These are phyloP conservation scores for Aurifilum marmelostoma DNA, from an alignment of 2,329 filamentous ascomycete genomes.

Conservation along the genomic window DNA sequence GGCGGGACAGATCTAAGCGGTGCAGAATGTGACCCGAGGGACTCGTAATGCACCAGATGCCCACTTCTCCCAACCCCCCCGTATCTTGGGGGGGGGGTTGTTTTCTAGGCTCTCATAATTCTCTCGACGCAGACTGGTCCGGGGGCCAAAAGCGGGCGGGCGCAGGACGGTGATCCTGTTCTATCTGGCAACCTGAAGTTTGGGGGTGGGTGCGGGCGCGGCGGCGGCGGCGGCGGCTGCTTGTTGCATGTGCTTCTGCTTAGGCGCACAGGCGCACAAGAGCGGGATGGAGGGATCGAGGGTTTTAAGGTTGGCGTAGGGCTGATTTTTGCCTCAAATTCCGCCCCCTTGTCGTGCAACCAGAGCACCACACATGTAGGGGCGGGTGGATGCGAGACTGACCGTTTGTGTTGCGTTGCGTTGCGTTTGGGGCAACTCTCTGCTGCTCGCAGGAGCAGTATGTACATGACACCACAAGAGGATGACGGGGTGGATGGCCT, in stretches of 20 bases:
- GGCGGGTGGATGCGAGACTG: no score
- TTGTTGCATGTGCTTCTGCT: background rate
- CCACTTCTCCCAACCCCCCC: background rate
- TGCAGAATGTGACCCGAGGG: no score
- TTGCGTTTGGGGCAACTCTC: no score
- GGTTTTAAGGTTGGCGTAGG: constrained; percentile 21
- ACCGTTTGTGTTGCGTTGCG: no score
- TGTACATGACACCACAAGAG: no score
- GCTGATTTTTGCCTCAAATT: constrained; percentile 20
- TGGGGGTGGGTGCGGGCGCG: background rate
- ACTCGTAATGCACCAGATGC: constrained; percentile 17
- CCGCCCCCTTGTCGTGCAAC: no score
- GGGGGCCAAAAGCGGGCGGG: constrained; percentile 2
- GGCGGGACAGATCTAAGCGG: background rate
- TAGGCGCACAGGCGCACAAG: background rate
- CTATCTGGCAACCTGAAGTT: constrained; percentile 7
- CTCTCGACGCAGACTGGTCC: constrained; percentile 24
- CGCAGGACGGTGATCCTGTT: background rate
- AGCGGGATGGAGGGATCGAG: background rate
- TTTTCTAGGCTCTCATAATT: constrained; percentile 25
- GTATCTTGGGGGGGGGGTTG: no score
- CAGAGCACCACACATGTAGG: background rate
- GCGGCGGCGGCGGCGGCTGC: background rate
- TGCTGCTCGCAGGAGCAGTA: no score
- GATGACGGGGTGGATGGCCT: background rate